phyloP scores from a whole-genome alignment of 176 grass and related monocot genomes.

The Poa pratensis region DNA sequence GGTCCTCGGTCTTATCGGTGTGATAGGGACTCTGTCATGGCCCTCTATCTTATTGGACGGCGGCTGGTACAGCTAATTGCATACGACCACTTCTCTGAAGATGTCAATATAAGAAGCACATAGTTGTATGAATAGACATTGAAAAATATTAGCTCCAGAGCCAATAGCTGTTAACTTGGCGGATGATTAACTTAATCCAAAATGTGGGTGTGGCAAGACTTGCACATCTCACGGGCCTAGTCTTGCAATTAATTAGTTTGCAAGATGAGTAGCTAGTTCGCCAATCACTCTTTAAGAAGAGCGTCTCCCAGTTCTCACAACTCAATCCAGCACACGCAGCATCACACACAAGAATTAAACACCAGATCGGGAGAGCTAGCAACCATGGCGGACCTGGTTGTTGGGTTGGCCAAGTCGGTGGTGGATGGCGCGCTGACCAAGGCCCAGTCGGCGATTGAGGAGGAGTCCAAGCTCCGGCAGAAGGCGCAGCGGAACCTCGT shows the following conservation, averaged over 20 bases:
- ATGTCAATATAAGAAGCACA: neutral
- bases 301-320: neutral
- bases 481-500: neutral
- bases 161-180: neutral
- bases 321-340: neutral
- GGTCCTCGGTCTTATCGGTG: neutral
- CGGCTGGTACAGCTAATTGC: neutral
- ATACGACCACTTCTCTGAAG: neutral
- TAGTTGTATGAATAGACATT: neutral
- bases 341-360: neutral
- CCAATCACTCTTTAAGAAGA: neutral
- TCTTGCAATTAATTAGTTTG: neutral
- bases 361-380: neutral
- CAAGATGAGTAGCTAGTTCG: neutral
- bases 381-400: slow-evolving; percentile 37
- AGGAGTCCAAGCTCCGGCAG: slow-evolving; percentile 15
- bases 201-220: neutral
- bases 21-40: neutral
- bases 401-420: slow-evolving; percentile 30
- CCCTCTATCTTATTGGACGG: neutral
- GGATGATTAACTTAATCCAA: neutral
- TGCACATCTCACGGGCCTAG: neutral
- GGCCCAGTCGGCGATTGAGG: neutral
- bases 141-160: neutral
- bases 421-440: neutral